phyloP scores from a whole-genome alignment of 495 filamentous ascomycete species.

The Aspergillus baeticus region DNA sequence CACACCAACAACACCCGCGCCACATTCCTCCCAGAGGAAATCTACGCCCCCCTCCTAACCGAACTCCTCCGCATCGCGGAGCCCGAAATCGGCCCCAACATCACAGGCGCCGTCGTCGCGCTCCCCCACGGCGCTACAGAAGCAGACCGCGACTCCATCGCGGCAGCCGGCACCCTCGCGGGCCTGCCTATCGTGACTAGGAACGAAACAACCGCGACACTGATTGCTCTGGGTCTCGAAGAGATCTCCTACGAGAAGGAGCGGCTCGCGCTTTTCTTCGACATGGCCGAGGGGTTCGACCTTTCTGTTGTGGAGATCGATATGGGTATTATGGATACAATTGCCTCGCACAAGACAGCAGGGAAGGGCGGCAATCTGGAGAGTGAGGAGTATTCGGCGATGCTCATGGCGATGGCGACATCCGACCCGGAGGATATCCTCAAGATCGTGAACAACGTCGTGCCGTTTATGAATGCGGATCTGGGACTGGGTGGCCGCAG shows the following conservation, averaged over 20 bases:
- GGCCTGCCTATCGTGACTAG: background rate
- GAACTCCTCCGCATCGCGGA: background rate
- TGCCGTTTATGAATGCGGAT: background rate
- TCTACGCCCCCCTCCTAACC: constrained; percentile 1
- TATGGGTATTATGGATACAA: background rate
- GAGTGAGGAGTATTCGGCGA: background rate
- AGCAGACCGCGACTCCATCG: background rate
- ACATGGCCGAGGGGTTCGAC: background rate
- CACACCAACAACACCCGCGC: background rate
- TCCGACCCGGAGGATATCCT: too few relatives aligned
- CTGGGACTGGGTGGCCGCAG: background rate
- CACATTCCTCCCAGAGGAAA: background rate
- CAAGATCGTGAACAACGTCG: background rate
- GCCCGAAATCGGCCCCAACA: background rate
- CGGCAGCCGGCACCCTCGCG: background rate
- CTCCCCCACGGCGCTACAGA: background rate
- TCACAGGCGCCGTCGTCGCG: background rate
- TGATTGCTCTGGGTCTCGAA: background rate
- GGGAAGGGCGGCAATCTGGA: background rate
- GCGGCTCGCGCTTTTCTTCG: background rate
- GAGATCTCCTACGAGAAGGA: background rate
- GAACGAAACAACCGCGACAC: background rate
- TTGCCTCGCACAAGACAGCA: background rate
- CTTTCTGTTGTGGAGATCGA: background rate
- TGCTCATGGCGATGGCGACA: too few relatives aligned